Evolutionary conservation across 139 green algal species (phyloP).

Genomic region (Coelastrella sp.): DNA sequence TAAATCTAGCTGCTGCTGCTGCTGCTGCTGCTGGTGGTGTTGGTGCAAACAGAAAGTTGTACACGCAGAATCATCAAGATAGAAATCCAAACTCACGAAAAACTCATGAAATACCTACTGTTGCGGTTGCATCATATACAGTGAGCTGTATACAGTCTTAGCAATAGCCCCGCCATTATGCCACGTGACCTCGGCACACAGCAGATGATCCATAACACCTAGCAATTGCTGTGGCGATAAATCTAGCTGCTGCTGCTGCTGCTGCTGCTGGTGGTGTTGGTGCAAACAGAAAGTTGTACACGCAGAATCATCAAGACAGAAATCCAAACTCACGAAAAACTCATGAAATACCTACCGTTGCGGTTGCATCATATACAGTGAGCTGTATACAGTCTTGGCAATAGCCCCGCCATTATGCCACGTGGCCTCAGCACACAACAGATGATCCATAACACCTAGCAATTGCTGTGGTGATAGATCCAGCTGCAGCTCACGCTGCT

Average conservation of each 20-base stretch:
- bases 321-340: no score
- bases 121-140: conserved; percentile 87
- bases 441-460: conserved; percentile 66
- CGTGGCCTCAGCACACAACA: conserved; percentile 52
- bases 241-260: no score
- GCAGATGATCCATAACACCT: no score
- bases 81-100: no score
- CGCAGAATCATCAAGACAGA: no score
- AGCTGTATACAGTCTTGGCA: conserved; percentile 88
- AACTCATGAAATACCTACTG: no score
- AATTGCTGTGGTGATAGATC: conserved; percentile 49
- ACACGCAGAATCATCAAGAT: neutral
- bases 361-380: conserved; percentile 86
- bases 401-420: conserved; percentile 55
- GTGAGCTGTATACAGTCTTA: conserved; percentile 86
- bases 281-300: no score
- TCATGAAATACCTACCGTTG: no score
- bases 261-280: neutral
- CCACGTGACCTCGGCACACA: neutral
- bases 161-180: no score
- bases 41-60: no score
- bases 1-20: conserved; percentile 43
- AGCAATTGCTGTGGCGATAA: no score
- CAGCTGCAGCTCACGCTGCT: conserved; percentile 23
- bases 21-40: neutral